Evolutionary conservation across 345 rosid species (phyloP).

Genomic region (Fremontodendron californicum): DNA sequence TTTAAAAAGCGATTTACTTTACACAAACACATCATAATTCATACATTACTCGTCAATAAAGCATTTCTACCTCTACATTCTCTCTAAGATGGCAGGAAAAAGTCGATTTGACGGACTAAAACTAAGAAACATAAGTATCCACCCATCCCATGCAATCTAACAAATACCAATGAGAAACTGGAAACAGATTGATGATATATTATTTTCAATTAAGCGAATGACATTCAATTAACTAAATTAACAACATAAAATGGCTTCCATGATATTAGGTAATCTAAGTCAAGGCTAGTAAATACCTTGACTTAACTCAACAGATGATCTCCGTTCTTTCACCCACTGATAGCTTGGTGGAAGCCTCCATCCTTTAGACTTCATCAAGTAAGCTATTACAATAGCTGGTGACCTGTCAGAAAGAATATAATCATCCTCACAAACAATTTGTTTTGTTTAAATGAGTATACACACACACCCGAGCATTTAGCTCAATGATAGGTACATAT

Average conservation of each 20-base stretch:
- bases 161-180: neutral
- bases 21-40: neutral
- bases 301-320: conserved; percentile 60
- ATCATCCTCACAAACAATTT: neutral
- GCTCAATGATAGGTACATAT: neutral
- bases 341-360: conserved; percentile 83
- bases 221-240: neutral
- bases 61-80: neutral
- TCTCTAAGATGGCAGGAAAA: neutral
- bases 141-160: neutral
- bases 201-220: neutral
- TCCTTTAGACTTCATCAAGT: conserved; percentile 85
- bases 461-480: neutral
- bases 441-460: neutral
- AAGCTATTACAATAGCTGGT: conserved; percentile 85
- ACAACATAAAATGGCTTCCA: conserved; percentile 1
- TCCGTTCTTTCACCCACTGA: conserved; percentile 90
- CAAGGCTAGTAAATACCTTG: conserved; percentile 39
- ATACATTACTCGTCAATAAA: neutral
- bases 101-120: neutral
- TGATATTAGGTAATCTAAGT: neutral
- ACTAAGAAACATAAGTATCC: neutral
- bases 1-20: neutral
- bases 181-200: neutral
- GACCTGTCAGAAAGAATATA: conserved; percentile 51